These are phyloP conservation scores for Flaveria floridana DNA, from an alignment of 140 eudicot genomes.

Conservation along the genomic window DNA sequence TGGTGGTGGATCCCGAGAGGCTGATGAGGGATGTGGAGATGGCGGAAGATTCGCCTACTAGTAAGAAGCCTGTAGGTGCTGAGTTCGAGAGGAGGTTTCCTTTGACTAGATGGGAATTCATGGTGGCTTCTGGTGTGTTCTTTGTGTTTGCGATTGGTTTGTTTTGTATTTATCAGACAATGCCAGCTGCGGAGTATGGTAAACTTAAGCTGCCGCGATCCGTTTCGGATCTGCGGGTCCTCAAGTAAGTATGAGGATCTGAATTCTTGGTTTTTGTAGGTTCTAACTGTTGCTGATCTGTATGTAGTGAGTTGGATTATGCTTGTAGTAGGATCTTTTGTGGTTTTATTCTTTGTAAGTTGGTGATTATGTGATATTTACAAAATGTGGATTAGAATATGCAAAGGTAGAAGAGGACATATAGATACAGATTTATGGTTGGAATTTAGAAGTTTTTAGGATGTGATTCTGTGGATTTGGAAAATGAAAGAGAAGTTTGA, in stretches of 20 bases:
- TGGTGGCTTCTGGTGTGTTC: constrained; percentile 58
- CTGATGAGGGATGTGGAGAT: constrained; percentile 42
- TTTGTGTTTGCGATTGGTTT: constrained; percentile 52
- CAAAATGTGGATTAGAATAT: no score
- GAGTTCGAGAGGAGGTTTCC: constrained; percentile 55
- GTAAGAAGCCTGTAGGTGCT: constrained; percentile 52
- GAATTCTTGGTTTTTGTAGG: not conserved
- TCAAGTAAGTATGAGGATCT: constrained; percentile 51
- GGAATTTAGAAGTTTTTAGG: not conserved
- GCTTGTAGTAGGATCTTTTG: not conserved
- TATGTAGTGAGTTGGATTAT: constrained; percentile 1
- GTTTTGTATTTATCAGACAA: constrained; percentile 58
- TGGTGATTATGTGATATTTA: not conserved
- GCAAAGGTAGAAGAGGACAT: not conserved
- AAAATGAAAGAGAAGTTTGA: not conserved
- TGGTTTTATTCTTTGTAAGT: not conserved
- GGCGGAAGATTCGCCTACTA: constrained; percentile 63
- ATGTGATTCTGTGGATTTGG: not conserved
- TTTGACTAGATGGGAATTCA: constrained; percentile 59
- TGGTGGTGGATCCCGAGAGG: constrained; percentile 44
- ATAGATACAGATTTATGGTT: not conserved
- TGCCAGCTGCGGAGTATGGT: constrained; percentile 85
- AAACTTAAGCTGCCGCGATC: constrained; percentile 72
- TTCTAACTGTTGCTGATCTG: constrained; percentile 17
- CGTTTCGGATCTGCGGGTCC: constrained; percentile 69